Percentiles rank a stretch among this genome's conserved stretches.
Conservation (phyloP, 495 filamentous ascomycete species). For the Penicillium ucsense region DNA sequence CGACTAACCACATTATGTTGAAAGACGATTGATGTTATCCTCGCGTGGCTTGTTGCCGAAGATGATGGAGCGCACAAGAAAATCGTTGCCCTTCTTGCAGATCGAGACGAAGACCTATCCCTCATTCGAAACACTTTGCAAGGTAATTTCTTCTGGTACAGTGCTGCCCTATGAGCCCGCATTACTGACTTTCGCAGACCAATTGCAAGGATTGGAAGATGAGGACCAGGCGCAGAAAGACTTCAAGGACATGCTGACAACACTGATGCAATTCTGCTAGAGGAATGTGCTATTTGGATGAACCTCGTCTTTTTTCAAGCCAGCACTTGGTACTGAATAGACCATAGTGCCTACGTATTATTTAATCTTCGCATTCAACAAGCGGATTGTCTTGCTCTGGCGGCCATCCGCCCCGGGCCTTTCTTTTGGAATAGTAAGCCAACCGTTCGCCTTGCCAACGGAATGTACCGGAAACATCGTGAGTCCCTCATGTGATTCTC, state of each 20-base stretch:
- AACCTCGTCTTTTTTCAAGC: too few relatives aligned
- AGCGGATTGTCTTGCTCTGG: too few relatives aligned
- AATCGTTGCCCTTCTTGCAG: slow-evolving; percentile 53
- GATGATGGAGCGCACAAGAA: slow-evolving; percentile 67
- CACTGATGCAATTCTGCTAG: slow-evolving; percentile 45
- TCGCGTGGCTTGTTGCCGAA: slow-evolving; percentile 91
- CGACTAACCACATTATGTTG: not conserved
- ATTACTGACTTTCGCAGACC: slow-evolving; percentile 34
- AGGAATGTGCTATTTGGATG: too few relatives aligned
- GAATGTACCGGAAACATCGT: too few relatives aligned
- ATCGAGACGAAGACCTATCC: slow-evolving; percentile 54
- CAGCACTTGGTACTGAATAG: too few relatives aligned
- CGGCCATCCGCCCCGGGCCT: too few relatives aligned
- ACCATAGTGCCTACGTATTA: too few relatives aligned
- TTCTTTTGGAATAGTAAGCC: too few relatives aligned
- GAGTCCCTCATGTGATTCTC: too few relatives aligned
- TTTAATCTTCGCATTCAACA: too few relatives aligned
- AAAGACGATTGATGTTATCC: slow-evolving; percentile 68
- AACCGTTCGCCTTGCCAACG: too few relatives aligned
- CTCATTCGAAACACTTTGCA: slow-evolving; percentile 58
- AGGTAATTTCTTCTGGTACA: slow-evolving; percentile 31
- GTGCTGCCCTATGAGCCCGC: not conserved
- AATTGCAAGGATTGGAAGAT: slow-evolving; percentile 52
- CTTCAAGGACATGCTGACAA: slow-evolving; percentile 59
- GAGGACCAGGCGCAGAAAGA: slow-evolving; percentile 49